These are phyloP conservation scores for Globisporangium mamillatum DNA, from an alignment of 352 stramenopile genomes.

Conservation along the genomic window DNA sequence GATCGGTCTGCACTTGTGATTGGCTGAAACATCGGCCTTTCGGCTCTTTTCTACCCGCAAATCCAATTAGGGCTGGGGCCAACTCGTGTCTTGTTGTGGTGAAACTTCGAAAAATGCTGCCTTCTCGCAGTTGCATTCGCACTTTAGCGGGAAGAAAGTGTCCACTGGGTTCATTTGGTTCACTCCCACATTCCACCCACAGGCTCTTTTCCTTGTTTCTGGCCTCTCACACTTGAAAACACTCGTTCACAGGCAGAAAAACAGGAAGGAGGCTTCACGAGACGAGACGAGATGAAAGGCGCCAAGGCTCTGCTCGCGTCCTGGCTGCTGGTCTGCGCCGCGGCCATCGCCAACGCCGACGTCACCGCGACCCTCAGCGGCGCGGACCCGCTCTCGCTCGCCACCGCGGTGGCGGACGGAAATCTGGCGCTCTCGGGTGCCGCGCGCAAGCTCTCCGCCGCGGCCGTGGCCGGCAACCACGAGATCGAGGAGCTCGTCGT, in stretches of 20 bases:
- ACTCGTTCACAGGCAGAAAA: not conserved
- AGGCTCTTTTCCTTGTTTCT: not conserved
- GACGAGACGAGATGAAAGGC: constrained; percentile 13
- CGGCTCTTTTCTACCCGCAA: constrained; percentile 2
- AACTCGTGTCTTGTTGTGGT: constrained; percentile 4
- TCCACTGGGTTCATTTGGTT: constrained; percentile 11
- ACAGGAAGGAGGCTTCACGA: not conserved
- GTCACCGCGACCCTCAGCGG: not conserved
- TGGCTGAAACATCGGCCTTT: not conserved
- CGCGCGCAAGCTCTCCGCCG: constrained; percentile 18
- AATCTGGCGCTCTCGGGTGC: not conserved
- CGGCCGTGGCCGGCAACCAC: constrained; percentile 22
- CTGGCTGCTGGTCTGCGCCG: constrained; percentile 17
- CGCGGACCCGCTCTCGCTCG: not conserved
- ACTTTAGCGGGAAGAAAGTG: constrained; percentile 1
- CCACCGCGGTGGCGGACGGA: not conserved
- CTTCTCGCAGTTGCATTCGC: not conserved
- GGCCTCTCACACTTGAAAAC: constrained; percentile 8
- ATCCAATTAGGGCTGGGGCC: not conserved
- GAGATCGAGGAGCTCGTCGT: constrained; percentile 41
- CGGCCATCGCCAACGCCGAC: constrained; percentile 1
- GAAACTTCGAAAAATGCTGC: not conserved
- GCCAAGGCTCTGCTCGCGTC: constrained; percentile 14
- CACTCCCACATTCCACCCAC: not conserved
- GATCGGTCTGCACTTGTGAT: not conserved